Evolutionary conservation across 768 basidiomycete species (phyloP), one percentile per base, ranked within the genome.

Genomic region (Pisolithus orientalis): DNA sequence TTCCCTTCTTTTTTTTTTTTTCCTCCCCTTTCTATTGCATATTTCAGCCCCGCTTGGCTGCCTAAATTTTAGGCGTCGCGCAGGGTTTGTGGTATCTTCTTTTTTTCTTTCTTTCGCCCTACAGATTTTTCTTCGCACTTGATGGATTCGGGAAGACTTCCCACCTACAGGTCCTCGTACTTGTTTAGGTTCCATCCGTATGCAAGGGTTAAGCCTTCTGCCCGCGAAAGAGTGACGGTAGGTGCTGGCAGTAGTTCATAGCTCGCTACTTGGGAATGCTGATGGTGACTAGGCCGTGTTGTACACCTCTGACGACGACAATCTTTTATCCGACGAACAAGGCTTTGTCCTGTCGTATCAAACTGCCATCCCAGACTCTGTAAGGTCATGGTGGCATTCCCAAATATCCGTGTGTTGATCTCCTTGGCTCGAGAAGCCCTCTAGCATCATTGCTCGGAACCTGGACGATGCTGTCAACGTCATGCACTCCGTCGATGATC

Each of bases 151-250:
- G 27, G 45, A 37, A 53, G 45, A 4, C 44, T 57, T 6, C 56
- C 53, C 8, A 52, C 28, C 38, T 57, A 57, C 43, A 45, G 54
- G 11, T 37, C 47, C 1, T 55, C 54, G 7, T 38, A 57, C 25
- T 37, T 57, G 24, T 42, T 55, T 6, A 43, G 56, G 14, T 57
- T 45, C 37, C 54, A 57, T 25, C 56, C 56, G 10, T 55, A 57
- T 28, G 47, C 54, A 16, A 53, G 56, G 14, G 34, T 51, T 4
- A 40, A 44, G 13, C 53, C 27, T 5, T 44, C 49, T 28, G 31
- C 46, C 10, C 56, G 47, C 17, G 56, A 57, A 25, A 50, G 45
- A 8, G 24, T 52, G 28, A 51, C 49, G 38, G 44, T 51, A 40
- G 6, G 50, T 44, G 32, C 4, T 27, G 16, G 11, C 9, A 29